A percentile compares a stretch with the other conserved stretches of the same genome.
Conservation (phyloP, 163 green algal genomes). For the Coccomyxa subellipsoidea region DNA sequence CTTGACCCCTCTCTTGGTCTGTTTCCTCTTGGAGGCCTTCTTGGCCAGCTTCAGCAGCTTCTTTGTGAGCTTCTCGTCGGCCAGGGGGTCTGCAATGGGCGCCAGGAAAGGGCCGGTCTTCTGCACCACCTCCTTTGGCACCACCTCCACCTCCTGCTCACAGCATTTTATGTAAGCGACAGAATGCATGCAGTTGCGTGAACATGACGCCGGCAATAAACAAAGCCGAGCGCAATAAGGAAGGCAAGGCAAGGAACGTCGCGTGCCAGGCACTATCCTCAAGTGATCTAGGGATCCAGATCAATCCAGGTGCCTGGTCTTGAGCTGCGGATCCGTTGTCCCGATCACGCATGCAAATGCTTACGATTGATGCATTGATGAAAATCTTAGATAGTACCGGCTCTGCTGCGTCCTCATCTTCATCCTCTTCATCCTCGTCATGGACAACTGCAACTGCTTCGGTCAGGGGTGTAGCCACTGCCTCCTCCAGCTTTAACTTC, state of each 20-base stretch:
- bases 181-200: too few species aligned
- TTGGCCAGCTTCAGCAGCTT: conserved; percentile 96
- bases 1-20: conserved; percentile 95
- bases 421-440: background rate
- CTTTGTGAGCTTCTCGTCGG: conserved; percentile 88
- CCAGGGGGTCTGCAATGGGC: conserved; percentile 87
- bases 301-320: too few species aligned
- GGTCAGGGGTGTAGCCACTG: background rate
- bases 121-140: conserved; percentile 1
- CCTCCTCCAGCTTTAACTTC: background rate
- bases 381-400: background rate
- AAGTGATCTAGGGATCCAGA: too few species aligned
- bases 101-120: conserved; percentile 28
- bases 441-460: background rate
- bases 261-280: too few species aligned
- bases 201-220: too few species aligned
- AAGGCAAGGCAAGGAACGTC: too few species aligned
- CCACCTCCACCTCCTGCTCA: background rate
- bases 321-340: too few species aligned
- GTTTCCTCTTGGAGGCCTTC: conserved; percentile 94
- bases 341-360: too few species aligned
- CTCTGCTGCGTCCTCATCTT: background rate
- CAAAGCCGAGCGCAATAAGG: too few species aligned
- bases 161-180: too few species aligned
- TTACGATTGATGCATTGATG: too few species aligned